Conservation (phyloP, 1,284 basidiomycete genomes). For the Tylopilus sp. region DNA sequence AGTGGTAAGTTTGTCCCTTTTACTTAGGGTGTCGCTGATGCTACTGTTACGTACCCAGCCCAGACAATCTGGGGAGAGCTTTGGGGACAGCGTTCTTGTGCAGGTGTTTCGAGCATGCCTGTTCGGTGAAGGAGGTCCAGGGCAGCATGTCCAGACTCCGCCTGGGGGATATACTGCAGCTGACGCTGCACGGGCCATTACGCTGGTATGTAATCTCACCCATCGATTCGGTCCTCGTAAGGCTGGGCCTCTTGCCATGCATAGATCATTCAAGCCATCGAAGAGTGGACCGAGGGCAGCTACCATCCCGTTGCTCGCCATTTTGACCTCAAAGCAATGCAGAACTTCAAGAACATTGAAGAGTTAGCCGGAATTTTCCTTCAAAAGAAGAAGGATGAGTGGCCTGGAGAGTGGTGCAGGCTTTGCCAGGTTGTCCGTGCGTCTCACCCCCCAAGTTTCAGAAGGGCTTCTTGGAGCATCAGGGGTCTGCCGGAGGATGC, state of each 20-base stretch:
- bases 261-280: conserved; percentile 1
- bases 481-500: no score
- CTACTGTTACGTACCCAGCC: not conserved
- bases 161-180: not conserved
- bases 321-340: not conserved
- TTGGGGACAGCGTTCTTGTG: not conserved
- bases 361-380: not conserved
- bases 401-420: no score
- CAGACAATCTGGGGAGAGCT: not conserved
- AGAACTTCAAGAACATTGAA: not conserved
- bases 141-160: not conserved
- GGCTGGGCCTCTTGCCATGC: not conserved
- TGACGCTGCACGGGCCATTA: not conserved
- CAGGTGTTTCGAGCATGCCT: not conserved
- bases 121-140: not conserved
- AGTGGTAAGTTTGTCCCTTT: not conserved
- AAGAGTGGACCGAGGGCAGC: not conserved
- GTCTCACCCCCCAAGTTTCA: no score
- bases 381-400: not conserved
- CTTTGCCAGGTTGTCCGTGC: no score
- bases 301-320: not conserved
- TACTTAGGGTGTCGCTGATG: no score
- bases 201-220: not conserved
- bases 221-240: no score
- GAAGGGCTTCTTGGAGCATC: no score